Evolutionary conservation across 495 filamentous ascomycete species (phyloP).

Genomic region (Tetracladium marchalianum): DNA sequence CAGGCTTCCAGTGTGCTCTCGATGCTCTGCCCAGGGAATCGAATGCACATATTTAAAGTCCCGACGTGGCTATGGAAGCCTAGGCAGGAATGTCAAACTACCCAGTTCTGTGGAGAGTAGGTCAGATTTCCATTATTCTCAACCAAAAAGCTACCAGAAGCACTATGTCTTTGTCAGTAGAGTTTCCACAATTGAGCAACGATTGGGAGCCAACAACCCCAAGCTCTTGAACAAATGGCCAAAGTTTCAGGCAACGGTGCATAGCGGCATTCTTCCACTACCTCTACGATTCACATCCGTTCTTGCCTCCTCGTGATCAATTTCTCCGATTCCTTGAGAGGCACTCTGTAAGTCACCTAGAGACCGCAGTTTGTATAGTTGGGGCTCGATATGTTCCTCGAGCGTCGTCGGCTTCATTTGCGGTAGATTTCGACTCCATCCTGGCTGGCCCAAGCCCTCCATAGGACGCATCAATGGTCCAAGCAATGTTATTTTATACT

Average conservation of each 20-base stretch:
- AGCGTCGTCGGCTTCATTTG: slow-evolving; percentile 38
- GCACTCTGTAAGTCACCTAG: slow-evolving; percentile 27
- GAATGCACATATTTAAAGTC: background rate
- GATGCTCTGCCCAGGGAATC: background rate
- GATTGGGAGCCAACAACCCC: background rate
- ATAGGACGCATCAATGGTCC: slow-evolving; percentile 56
- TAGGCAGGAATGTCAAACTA: background rate
- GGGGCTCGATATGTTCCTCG: slow-evolving; percentile 47
- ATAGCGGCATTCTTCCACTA: slow-evolving; percentile 43
- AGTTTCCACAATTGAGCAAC: background rate
- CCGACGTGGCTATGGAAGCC: background rate
- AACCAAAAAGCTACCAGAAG: background rate
- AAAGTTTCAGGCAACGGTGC: slow-evolving; percentile 15
- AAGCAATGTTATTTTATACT: slow-evolving; percentile 63
- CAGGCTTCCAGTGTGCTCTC: background rate
- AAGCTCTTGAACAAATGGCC: background rate
- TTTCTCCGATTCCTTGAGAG: slow-evolving; percentile 33
- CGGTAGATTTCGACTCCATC: slow-evolving; percentile 38
- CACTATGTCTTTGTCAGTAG: background rate
- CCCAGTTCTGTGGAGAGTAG: background rate
- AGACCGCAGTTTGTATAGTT: slow-evolving; percentile 57
- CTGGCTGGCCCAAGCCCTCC: slow-evolving; percentile 34
- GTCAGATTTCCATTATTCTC: background rate
- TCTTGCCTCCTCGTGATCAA: slow-evolving; percentile 40
- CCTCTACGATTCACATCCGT: slow-evolving; percentile 60